Evolutionary conservation across 2,329 filamentous ascomycete species (phyloP).

Genomic region (Xylariales sp.): DNA sequence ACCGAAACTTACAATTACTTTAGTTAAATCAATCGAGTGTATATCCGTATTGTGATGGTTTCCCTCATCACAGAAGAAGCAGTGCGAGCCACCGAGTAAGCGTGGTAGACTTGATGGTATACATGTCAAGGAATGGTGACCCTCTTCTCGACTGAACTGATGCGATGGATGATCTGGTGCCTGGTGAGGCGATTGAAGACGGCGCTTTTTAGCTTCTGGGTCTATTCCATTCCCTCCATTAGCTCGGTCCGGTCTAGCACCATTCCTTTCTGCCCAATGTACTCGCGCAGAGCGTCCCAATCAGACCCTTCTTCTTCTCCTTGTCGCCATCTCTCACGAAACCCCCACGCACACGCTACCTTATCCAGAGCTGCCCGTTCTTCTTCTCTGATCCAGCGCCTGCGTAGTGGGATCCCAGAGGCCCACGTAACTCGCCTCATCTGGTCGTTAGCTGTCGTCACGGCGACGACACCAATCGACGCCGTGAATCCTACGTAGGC

Average conservation of each 20-base stretch:
- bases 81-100: too few relatives aligned
- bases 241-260: conserved; percentile 82
- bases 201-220: background rate
- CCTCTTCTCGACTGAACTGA: too few relatives aligned
- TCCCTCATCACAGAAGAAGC: too few relatives aligned
- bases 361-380: conserved; percentile 83
- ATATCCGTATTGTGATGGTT: too few relatives aligned
- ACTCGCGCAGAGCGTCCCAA: conserved; percentile 82
- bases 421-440: conserved; percentile 93
- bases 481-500: conserved; percentile 79
- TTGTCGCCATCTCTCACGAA: conserved; percentile 71
- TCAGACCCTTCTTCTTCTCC: conserved; percentile 90
- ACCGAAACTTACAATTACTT: too few relatives aligned
- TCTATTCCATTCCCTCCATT: conserved; percentile 83
- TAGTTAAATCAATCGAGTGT: too few relatives aligned
- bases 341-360: conserved; percentile 87
- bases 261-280: conserved; percentile 80
- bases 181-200: too few relatives aligned
- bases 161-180: too few relatives aligned
- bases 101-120: too few relatives aligned
- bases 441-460: conserved; percentile 87
- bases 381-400: conserved; percentile 84
- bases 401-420: conserved; percentile 70
- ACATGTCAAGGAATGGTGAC: too few relatives aligned
- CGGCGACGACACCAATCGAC: conserved; percentile 76